phyloP scores from a whole-genome alignment of 192 early-diverging fungal genomes.

The Coemansia erecta region DNA sequence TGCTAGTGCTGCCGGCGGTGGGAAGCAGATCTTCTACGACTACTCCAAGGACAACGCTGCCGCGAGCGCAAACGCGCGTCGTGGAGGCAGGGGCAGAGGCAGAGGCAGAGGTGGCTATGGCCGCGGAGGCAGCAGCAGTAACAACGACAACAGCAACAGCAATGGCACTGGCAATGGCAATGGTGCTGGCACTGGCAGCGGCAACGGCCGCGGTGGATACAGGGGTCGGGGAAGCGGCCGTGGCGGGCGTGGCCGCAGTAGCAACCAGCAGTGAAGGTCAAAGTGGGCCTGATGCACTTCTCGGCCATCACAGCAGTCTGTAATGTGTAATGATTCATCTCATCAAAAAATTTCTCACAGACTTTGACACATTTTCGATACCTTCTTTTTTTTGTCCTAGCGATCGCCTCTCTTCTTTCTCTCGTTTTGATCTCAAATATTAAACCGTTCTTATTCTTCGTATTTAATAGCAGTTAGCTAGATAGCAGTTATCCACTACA shows the following conservation, averaged over 20 bases:
- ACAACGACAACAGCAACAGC: background rate
- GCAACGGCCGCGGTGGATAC: constrained; percentile 7
- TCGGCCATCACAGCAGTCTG: too few relatives aligned
- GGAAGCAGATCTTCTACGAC: constrained; percentile 25
- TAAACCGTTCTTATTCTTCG: background rate
- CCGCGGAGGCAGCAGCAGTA: constrained; percentile 14
- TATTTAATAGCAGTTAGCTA: background rate
- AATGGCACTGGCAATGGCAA: background rate
- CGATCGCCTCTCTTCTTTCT: background rate
- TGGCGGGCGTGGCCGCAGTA: constrained; percentile 1
- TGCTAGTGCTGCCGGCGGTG: background rate
- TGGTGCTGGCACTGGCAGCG: background rate
- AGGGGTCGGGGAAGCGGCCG: background rate
- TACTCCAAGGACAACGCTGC: constrained; percentile 9
- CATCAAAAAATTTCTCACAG: background rate
- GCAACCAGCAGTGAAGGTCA: background rate
- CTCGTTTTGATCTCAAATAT: background rate
- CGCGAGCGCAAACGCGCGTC: background rate
- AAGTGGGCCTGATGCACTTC: background rate
- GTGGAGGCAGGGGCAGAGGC: constrained; percentile 6
- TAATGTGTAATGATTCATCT: background rate
- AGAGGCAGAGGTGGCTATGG: constrained; percentile 12
- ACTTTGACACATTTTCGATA: background rate
- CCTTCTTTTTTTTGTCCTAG: background rate
- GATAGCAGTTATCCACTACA: too few relatives aligned